These are phyloP conservation scores for Pseudogymnoascus sp. DNA, from an alignment of 2,329 filamentous ascomycete species.

Conservation along the genomic window DNA sequence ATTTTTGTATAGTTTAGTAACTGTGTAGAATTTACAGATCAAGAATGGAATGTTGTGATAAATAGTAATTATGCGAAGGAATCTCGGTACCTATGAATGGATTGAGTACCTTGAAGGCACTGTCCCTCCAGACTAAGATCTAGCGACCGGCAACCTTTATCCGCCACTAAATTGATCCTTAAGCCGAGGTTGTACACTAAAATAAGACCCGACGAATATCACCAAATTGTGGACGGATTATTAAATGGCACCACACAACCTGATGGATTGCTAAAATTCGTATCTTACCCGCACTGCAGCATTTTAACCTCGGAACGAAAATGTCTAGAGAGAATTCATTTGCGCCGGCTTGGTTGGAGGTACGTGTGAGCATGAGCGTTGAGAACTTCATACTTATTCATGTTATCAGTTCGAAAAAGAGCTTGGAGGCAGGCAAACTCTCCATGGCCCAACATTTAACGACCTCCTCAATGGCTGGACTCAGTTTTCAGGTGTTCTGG, in stretches of 20 bases:
- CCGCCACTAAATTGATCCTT: slow-evolving; percentile 8
- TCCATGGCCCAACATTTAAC: slow-evolving; percentile 10
- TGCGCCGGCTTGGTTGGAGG: slow-evolving; percentile 11
- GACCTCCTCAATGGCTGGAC: too few species aligned
- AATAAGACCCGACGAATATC: too few species aligned
- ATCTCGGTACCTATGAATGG: not conserved
- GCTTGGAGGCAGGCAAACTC: slow-evolving; percentile 15
- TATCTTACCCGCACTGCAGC: slow-evolving; percentile 15
- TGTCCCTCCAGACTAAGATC: slow-evolving; percentile 16
- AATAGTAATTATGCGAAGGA: not conserved
- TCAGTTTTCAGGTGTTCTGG: not conserved
- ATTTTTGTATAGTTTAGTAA: slow-evolving; percentile 1
- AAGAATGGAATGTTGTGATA: not conserved
- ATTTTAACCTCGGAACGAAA: slow-evolving; percentile 12
- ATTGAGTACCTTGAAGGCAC: slow-evolving; percentile 4
- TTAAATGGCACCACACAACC: too few species aligned
- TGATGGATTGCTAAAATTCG: not conserved
- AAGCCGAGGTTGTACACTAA: too few species aligned
- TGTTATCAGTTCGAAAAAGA: slow-evolving; percentile 19
- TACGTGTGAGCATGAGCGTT: not conserved
- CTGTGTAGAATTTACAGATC: not conserved
- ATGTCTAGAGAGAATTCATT: too few species aligned
- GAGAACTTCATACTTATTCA: too few species aligned
- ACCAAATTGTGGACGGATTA: too few species aligned
- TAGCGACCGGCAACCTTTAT: slow-evolving; percentile 16